Evolutionary conservation across 169 alveolate genomes (phyloP).

Genomic region (Eimeria sp.): DNA sequence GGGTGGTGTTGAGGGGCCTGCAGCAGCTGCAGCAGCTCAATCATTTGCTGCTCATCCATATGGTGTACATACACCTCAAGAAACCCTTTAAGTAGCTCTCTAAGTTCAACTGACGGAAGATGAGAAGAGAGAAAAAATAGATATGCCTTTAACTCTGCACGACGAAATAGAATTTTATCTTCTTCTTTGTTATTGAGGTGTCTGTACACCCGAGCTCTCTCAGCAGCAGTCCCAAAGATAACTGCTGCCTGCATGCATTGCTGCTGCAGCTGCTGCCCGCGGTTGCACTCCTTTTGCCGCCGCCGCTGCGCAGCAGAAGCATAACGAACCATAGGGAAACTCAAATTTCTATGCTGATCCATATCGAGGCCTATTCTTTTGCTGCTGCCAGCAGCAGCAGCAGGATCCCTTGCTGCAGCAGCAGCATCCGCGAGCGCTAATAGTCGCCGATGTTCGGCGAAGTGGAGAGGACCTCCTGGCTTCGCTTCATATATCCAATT

Average conservation of each 20-base stretch:
- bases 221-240: constrained; percentile 5
- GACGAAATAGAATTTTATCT: background rate
- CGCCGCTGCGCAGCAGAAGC: constrained; percentile 2
- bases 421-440: background rate
- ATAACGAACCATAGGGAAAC: background rate
- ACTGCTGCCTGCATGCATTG: constrained; percentile 61
- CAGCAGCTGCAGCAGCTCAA: constrained; percentile 23
- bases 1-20: background rate
- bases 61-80: background rate
- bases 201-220: constrained; percentile 55
- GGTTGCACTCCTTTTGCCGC: background rate
- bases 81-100: background rate
- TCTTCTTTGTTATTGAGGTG: constrained; percentile 3
- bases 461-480: constrained; percentile 50
- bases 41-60: constrained; percentile 38
- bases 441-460: constrained; percentile 12
- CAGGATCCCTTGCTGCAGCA: background rate
- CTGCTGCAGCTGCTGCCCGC: background rate
- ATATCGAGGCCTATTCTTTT: background rate
- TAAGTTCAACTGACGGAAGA: constrained; percentile 37
- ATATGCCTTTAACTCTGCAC: constrained; percentile 24
- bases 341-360: background rate
- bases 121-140: constrained; percentile 11
- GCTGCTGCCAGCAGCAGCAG: background rate
- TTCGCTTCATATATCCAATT: constrained; percentile 47